Base-by-base conservation (phyloP, 768 basidiomycete genomes). In the Arthromyces matolae region DNA sequence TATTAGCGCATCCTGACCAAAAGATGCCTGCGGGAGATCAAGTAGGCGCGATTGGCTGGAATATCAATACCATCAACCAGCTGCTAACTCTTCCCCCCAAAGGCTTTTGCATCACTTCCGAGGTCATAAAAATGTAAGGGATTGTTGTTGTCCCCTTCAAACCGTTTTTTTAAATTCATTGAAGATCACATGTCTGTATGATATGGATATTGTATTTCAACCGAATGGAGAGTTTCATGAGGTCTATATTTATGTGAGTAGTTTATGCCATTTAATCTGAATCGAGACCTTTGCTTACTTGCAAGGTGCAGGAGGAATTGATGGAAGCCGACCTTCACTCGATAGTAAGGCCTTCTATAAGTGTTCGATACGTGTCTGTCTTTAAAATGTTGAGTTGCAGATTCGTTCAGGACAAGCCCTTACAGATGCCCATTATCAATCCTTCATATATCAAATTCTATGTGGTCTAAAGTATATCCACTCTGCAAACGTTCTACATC, bases 321-420 rank as follows among this genome's bases (percentile, higher is more conserved):
- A 99, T 98, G 96, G 96, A 99, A 66, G 95, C 96, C 47, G 96
- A 99, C 79, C 78, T 99, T n/a, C 96, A 98, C 62, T 95, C 96
- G 14, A 99, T 99, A 67, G 93, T 95, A 58, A 67, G 81, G n/a
- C n/a, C n/a, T n/a, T n/a, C n/a, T 62, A 16, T 29, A 23, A 32
- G 33, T 16, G 22, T 29, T 10, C 19, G 5, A 27, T 18, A 13
- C 22, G 28, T 27, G 27, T 32, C 8, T 16, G 41, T 27, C 43
- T 20, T 16, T 43, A 14, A 19, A 45, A 40, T 24, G 33, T 34
- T 18, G 7, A 18, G n/a, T 20, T 29, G 8, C 50, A 86, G 91
- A 87, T 87, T 54, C 87, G 89, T 42, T 91, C 89, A 23, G 85
- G 86, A 36, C 89, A 92, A 59, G 87, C 89, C 9, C 79, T 91